Evolutionary conservation across 139 green algal species (phyloP), one percentile per base, ranked within the genome.

Genomic region (Chlorella sp.): DNA sequence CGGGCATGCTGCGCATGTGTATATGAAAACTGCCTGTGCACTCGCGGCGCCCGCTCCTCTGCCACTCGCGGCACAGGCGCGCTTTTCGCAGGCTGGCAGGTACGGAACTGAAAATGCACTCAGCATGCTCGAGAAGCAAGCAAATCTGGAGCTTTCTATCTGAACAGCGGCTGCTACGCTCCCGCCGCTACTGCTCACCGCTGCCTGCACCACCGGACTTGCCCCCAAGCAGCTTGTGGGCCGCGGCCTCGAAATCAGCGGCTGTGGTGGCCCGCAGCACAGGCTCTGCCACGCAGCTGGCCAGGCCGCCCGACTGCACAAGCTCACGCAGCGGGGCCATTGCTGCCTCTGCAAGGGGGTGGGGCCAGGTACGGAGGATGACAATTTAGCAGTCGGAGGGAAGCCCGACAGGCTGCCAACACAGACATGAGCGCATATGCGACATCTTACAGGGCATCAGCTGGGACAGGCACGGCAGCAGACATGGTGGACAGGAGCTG

Each of bases 241-340:
- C 38, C 7, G 76, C 76, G 7, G 76, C 56, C 24, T 36, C 36
- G 73, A 82, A 82, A 38, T 82, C 76, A 16, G 46, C 19, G 1
- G 43, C 26, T 32, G 38, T 77, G 20, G 60, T 26, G 26, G 72
- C 14, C 24, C 72, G 72, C 72, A 77, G 41, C 9, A 20, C 41
- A 26, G 41, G 41, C 72, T 30, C 34, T 41, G 67, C 67, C 30
- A 13, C 16, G 34, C 40, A 36, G 70, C 70, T 36, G 1, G 41
- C 73, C 62, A 84, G 32, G 43, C 48, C 41, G 28, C 41, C 69
- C 11, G 48, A 46, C 34, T n/a, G 26, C 34, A 93, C 41, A 44
- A 93, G 60, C 85, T 93, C 90, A 4, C 86, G 60, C 26, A 94
- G 85, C 5, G 92, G 92, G 32, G 84, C 83, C 90, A 94, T 93